Evolutionary conservation across 805 yeast species (phyloP).

Genomic region (Hanseniaspora pseudoguilliermondii): DNA sequence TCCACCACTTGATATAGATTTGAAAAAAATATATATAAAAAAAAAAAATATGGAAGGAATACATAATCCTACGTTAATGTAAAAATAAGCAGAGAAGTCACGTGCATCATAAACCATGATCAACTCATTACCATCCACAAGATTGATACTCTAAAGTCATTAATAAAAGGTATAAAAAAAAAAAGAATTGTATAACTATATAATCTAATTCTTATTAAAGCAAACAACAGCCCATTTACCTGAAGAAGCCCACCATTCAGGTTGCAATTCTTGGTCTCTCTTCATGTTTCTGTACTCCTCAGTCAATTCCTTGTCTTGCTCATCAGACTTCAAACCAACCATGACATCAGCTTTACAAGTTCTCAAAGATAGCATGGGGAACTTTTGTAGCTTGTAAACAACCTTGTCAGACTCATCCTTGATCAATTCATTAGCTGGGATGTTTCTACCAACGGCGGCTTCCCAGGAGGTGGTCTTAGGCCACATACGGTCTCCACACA

Average conservation of each 20-base stretch:
- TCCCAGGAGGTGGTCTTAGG: constrained; percentile 62
- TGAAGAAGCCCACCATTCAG: constrained; percentile 69
- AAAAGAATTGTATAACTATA: not conserved
- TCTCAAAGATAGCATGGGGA: constrained; percentile 64
- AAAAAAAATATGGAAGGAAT: no score
- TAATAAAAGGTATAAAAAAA: no score
- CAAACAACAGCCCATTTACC: constrained; percentile 93
- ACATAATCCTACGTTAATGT: no score
- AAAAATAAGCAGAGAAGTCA: no score
- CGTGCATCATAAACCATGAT: no score
- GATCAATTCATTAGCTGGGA: constrained; percentile 35
- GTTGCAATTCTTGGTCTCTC: constrained; percentile 45
- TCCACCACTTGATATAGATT: no score
- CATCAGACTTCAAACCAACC: constrained; percentile 59
- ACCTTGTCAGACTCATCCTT: constrained; percentile 1
- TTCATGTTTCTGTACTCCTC: constrained; percentile 51
- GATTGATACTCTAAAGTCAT: no score
- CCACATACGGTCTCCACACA: constrained; percentile 89
- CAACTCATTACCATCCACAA: no score
- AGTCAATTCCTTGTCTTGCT: constrained; percentile 41
- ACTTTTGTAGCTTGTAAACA: constrained; percentile 29
- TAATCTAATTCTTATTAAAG: constrained; percentile 21
- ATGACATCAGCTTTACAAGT: constrained; percentile 95
- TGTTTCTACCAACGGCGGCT: constrained; percentile 43
- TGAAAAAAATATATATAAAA: no score